Evolutionary conservation across 1,139 yeast genomes (phyloP).

Genomic region (Scheffersomyces cryptocercus): DNA sequence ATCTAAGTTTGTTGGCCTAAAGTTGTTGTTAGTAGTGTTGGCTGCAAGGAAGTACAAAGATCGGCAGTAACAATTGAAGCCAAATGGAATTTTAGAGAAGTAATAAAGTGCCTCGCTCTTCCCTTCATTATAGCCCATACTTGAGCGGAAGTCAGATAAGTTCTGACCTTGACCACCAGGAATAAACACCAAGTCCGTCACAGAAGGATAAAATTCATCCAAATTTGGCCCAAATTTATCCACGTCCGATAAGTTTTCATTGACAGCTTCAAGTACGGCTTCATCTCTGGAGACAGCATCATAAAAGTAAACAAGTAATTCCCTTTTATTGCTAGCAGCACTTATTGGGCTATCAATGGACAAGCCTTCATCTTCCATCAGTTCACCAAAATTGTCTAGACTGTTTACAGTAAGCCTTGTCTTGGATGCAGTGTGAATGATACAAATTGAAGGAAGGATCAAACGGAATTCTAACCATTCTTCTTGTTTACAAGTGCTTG

Average conservation of each 20-base stretch:
- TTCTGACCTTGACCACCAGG: constrained; percentile 8
- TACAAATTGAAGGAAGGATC: constrained; percentile 20
- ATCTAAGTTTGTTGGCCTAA: too few species aligned
- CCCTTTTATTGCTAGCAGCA: constrained; percentile 6
- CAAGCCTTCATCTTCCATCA: not conserved
- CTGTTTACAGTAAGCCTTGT: not conserved
- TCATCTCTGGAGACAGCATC: constrained; percentile 16
- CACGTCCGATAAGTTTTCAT: not conserved
- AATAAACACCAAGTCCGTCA: constrained; percentile 16
- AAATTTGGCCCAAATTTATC: constrained; percentile 5
- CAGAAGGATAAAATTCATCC: constrained; percentile 12
- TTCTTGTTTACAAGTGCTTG: constrained; percentile 15
- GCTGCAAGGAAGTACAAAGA: not conserved
- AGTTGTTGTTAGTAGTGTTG: too few species aligned
- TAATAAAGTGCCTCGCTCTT: not conserved
- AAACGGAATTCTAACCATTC: constrained; percentile 13
- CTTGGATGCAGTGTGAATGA: not conserved
- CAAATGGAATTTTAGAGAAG: not conserved
- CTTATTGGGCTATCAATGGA: not conserved
- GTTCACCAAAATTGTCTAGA: not conserved
- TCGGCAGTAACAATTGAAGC: not conserved
- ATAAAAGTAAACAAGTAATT: constrained; percentile 17
- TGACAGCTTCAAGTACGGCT: not conserved
- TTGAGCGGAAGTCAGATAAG: constrained; percentile 10
- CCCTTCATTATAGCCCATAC: constrained; percentile 6